Evolutionary conservation across 2,329 filamentous ascomycete genomes (phyloP), one percentile per base, ranked within the genome.

Genomic region (Ploettnerulaceae sp.): DNA sequence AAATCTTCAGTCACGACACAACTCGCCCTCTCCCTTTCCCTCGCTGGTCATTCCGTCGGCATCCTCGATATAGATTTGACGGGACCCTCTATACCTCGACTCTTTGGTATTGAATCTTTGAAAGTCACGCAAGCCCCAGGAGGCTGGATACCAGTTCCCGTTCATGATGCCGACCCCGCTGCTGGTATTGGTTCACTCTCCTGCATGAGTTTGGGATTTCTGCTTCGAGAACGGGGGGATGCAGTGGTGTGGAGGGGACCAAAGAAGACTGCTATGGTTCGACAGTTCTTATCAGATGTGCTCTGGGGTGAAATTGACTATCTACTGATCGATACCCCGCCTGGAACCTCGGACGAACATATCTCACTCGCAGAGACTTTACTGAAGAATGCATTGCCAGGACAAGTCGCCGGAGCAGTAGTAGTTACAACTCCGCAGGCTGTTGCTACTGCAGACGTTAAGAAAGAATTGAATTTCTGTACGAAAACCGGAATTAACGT

Each of bases 1-100:
- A 98, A 98, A 73, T 97, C 91, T 33, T 95, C 89, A 42, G 83
- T 96, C n/a, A 97, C 93, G 0, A 94, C 91, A 1, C 93, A 98
- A 66, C 82, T 98, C 12, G 93, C 93, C 7, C 79, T 98, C 28
- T 89, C 90, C 0, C 81, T 98, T 24, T 84, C 89, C 2, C 77
- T 93, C 1, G 80, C 87, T 54, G 91, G 91, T 48, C 79, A 91
- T 65, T 89, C 87, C 0, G 91, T 97, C 33, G 93, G 93, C 43
- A 89, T 98, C 21, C 85, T 98, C 57, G 93, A 98, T 66, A 84
- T 97, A 64, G 93, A 98, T 66, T 78, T 98, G 14, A 98, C 93
- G 1, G 93, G 93, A 0, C 93, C 93, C 12, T 96, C 90, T 12
- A 97, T 98, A 62, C 93, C 93, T 18, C 87, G 90, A 41, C 89